These are phyloP conservation scores for Madurella fahalii DNA, from an alignment of 2,329 filamentous ascomycete genomes.

Conservation along the genomic window DNA sequence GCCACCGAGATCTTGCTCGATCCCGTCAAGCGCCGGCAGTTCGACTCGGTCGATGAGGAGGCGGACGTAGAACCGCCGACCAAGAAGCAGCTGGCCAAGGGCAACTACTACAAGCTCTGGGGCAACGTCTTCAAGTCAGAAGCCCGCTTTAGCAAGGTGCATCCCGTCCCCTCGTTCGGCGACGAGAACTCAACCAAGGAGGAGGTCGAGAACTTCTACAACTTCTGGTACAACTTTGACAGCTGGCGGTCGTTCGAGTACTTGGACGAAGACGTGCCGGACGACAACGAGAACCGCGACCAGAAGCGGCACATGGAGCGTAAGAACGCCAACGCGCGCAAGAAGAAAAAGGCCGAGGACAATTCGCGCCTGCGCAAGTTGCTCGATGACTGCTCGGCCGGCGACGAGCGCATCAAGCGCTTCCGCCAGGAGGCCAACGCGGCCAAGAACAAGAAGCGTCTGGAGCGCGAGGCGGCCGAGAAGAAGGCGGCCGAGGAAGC, in stretches of 20 bases:
- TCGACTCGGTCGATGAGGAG: slow-evolving; percentile 91
- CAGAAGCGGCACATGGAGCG: slow-evolving; percentile 98
- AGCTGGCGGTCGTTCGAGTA: slow-evolving; percentile 98
- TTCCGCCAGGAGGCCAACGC: slow-evolving; percentile 91
- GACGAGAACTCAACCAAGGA: slow-evolving; percentile 80
- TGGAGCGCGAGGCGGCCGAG: slow-evolving; percentile 87
- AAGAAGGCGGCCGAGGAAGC: slow-evolving; percentile 85
- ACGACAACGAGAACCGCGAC: slow-evolving; percentile 98
- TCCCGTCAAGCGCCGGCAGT: slow-evolving; percentile 88
- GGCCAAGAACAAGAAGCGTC: slow-evolving; percentile 90
- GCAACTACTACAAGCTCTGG: slow-evolving; percentile 97
- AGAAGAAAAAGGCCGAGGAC: slow-evolving; percentile 99
- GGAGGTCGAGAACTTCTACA: slow-evolving; percentile 93
- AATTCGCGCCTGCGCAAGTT: slow-evolving; percentile 83
- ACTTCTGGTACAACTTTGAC: slow-evolving; percentile 99
- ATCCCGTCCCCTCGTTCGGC: slow-evolving; percentile 84
- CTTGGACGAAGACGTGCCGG: slow-evolving; percentile 95
- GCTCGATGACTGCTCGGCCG: slow-evolving; percentile 78
- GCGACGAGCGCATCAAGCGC: slow-evolving; percentile 94
- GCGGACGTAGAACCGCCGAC: slow-evolving; percentile 87
- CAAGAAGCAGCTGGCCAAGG: slow-evolving; percentile 80
- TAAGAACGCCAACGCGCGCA: slow-evolving; percentile 95
- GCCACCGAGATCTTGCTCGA: slow-evolving; percentile 91
- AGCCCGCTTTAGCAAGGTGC: slow-evolving; percentile 83
- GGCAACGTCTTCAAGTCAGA: slow-evolving; percentile 84